phyloP scores from a whole-genome alignment of 83 land plant species.

The Diphasiastrum complanatum region DNA sequence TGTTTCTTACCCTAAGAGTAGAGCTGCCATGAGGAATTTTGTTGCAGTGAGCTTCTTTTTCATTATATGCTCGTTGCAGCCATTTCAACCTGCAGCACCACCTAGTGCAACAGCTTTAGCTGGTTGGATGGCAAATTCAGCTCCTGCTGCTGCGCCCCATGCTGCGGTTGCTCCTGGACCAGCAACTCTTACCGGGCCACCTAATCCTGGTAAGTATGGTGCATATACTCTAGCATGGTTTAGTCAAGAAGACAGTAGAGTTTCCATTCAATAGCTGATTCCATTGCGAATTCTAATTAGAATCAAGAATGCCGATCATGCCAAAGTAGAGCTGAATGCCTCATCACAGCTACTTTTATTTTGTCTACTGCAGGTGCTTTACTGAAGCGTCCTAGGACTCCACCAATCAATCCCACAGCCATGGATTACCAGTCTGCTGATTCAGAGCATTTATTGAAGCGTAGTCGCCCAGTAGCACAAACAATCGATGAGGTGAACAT shows the following conservation, averaged over 20 bases:
- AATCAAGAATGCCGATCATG: not conserved
- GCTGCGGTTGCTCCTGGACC: slow-evolving; percentile 70
- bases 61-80: slow-evolving; percentile 56
- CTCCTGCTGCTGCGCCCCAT: slow-evolving; percentile 68
- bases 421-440: slow-evolving; percentile 84
- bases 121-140: slow-evolving; percentile 92
- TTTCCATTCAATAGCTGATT: not conserved
- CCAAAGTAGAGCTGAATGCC: not conserved
- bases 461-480: slow-evolving; percentile 59
- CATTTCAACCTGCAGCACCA: slow-evolving; percentile 72
- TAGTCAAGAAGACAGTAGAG: too few species aligned
- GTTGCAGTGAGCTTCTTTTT: too few species aligned
- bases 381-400: slow-evolving; percentile 88
- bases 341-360: slow-evolving; percentile 32
- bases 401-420: slow-evolving; percentile 56
- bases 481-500: slow-evolving; percentile 69
- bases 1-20: slow-evolving; percentile 6
- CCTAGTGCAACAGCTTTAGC: slow-evolving; percentile 63
- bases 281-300: not conserved
- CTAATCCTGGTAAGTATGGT: slow-evolving; percentile 53
- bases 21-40: too few species aligned
- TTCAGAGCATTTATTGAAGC: slow-evolving; percentile 86
- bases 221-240: not conserved
- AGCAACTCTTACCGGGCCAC: slow-evolving; percentile 55
- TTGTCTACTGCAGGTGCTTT: slow-evolving; percentile 45